Evolutionary conservation across 169 alveolate species (phyloP), one percentile per base, ranked within the genome.

Genomic region (Cryptosporidium sp.): DNA sequence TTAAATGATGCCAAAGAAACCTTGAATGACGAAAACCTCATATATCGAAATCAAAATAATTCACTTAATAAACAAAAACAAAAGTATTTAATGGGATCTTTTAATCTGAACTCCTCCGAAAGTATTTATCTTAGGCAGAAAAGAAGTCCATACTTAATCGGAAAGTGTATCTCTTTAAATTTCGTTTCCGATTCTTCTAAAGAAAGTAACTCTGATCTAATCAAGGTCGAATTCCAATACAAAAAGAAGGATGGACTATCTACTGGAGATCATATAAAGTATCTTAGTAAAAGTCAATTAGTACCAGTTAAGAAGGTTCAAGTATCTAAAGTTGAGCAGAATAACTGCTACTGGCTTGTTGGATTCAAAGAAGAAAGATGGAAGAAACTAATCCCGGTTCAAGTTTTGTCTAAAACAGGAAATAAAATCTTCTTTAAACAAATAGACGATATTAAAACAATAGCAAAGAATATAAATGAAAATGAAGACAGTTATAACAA

Each of bases 1-100:
- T 92, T 95, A 69, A 93, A 93, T 70, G 97, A 94, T 23, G 97
- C 97, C 12, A 94, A 94, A 86, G 94, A 93, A 33, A 73, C 94
- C 52, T 96, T 96, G 7, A 65, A 93, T 51, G 94, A 95, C 14
- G 16, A 42, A 9, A 42, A 23, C 12, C 12, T 26, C 70, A 1
- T 10, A 62, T 0, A 23, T 23, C 80, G 0, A 42, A 42, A 42
- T 42, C 48, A 42, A 42, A 42, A 42, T 8, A 42, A 42, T 42
- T 42, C 16, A 42, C 10, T 9, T 42, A 12, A 3, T 42, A 0
- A 42, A 3, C 48, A 42, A 42, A 42, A 8, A 9, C 48, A 42
- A 42, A 42, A 42, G 48, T 42, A 42, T 9, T 7, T 12, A 8
- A 42, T 9, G 5, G 48, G 0, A 1, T 8, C 48, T 42, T 42